Base-by-base conservation (phyloP, 352 stramenopile genomes). In the Pythium folliculosum region DNA sequence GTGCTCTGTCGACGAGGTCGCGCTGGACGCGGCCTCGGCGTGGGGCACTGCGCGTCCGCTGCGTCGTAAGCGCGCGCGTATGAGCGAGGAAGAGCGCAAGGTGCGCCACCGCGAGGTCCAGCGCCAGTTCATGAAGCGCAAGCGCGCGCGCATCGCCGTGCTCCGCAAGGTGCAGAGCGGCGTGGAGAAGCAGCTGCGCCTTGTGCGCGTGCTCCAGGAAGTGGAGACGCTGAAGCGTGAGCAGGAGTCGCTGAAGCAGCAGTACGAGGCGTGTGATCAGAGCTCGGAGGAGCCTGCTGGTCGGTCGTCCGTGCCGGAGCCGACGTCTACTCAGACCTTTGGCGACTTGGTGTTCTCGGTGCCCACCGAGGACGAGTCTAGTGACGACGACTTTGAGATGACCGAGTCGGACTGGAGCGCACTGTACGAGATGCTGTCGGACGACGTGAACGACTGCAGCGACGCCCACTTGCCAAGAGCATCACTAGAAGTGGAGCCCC, bases 91-190 rank as follows among this genome's bases (percentile, higher is more conserved):
- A 16, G 64, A 71, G 40, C 64, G 64, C 56, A 62, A 63, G 23
- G 59, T 60, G 13, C 65, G 65, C 49, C 65, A 71, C 47, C 65
- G 65, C 47, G 65, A 71, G 59, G 65, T 71, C 19, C 65, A 71
- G 65, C 65, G 65, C 22, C 65, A 67, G 57, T 71, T 71, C 37
- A 71, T 71, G 57, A 57, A 71, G 58, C 65, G 65, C 51, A 71
- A 71, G 65, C 64, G 47, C 23, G 55, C 64, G 4, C 50, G 51
- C 32, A 58, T 71, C 27, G 56, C 30, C 1, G 64, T 62, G 35
- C 50, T 71, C 2, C 64, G 64, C 64, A 67, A 67, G 32, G 60
- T 63, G 3, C 44, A 61, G 13, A 23, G 22, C 30, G 43, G 40
- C 14, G 53, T 68, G 19, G 51, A 68, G 44, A 68, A 61, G 52